phyloP scores from a whole-genome alignment of 306 rosid genomes.

The Cicer pinnatifidum region DNA sequence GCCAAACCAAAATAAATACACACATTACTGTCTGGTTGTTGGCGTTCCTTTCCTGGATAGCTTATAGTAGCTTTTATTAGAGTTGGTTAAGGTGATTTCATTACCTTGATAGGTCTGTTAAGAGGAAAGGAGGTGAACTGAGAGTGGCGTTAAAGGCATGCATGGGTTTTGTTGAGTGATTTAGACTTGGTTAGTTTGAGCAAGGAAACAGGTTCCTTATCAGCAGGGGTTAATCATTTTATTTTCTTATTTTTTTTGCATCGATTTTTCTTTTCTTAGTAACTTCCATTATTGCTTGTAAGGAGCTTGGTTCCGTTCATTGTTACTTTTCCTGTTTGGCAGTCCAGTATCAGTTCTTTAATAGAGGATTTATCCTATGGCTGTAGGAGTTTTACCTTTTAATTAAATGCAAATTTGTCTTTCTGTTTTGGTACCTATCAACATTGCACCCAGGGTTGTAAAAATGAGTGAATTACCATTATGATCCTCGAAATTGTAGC shows the following conservation, averaged over 20 bases:
- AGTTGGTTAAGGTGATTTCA: background rate
- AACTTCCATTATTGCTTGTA: background rate
- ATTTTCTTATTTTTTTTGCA: too few species aligned
- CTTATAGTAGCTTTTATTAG: background rate
- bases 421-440: background rate
- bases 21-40: background rate
- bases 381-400: background rate
- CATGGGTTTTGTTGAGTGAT: background rate
- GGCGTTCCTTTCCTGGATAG: conserved; percentile 5
- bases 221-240: background rate
- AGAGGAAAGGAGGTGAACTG: conserved; percentile 17
- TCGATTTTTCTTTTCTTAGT: background rate
- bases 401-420: background rate
- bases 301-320: background rate
- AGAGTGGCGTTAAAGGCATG: background rate
- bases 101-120: background rate
- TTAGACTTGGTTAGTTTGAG: background rate
- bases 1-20: background rate
- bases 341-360: background rate
- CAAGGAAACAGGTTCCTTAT: conserved; percentile 1
- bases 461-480: background rate
- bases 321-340: background rate
- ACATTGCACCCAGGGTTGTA: background rate
- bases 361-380: background rate
- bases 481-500: background rate